Base-by-base conservation (phyloP, 106 monocot genomes). In the Acorus calamus region DNA sequence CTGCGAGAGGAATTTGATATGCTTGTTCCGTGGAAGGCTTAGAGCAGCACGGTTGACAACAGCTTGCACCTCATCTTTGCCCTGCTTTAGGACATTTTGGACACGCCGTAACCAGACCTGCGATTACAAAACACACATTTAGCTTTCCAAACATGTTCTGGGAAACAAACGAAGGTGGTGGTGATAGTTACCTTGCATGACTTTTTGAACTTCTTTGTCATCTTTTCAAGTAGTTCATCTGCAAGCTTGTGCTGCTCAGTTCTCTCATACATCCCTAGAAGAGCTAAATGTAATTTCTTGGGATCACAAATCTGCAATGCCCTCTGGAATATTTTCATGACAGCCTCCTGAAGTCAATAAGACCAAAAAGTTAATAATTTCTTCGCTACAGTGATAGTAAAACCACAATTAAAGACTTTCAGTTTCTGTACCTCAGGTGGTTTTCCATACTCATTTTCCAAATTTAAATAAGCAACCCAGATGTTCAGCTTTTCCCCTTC, bases 381-480 rank as follows among this genome's bases (percentile, higher is more conserved):
- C 14, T 28, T 7, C 28, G 3, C 4, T 5, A 3, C 10, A 12
- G 3, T 46, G 4, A n/a, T 2, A 47, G 11, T 28, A 28, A 28
- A 28, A 28, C 28, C 28, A 28, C 28, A 28, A 28, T 28, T 28
- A 28, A 28, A 28, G 28, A 28, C 28, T 28, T 28, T 28, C 28
- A 42, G 6, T 51, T 46, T 47, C 42, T 55, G 55, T 76, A 94
- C 94, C 86, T 90, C 85, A 7, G 74, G 71, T 8, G 96, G 85
- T 62, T 47, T 88, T 52, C 96, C 96, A 73, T 91, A 85, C 75
- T 83, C 80, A 79, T 87, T 87, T 71, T 96, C 96, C 61, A 96
- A 59, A 74, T 96, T 96, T 49, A 96, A 79, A 68, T 87, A 96
- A 13, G 96, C 96, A 2, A 85, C 84, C 96, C 96, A 96, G 67